Percentiles rank a stretch among this genome's conserved stretches.
These are phyloP conservation scores for Trichoderma sp. DNA, from an alignment of 2,329 filamentous ascomycete genomes.

Conservation along the genomic window DNA sequence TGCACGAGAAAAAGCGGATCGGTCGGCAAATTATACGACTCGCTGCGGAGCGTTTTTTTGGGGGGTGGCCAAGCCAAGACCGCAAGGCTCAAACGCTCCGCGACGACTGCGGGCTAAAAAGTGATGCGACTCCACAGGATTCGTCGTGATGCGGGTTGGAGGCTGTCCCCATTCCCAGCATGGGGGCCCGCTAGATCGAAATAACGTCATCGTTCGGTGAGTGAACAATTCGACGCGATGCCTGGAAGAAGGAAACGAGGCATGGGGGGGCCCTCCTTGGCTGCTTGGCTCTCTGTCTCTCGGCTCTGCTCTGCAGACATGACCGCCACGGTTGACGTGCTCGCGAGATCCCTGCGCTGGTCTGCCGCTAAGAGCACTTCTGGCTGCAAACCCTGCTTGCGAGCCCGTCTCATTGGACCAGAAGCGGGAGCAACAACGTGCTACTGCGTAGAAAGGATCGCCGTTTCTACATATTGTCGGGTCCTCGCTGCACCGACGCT, in stretches of 20 bases:
- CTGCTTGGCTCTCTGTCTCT: neutral
- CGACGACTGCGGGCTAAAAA: neutral
- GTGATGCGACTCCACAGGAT: conserved; percentile 18
- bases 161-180: neutral
- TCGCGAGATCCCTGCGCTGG: conserved; percentile 13
- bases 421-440: conserved; percentile 5
- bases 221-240: neutral
- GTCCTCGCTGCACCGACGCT: conserved; percentile 24
- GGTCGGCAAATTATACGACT: conserved; percentile 23
- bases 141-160: conserved; percentile 18
- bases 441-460: conserved; percentile 11
- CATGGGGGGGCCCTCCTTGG: neutral
- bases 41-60: conserved; percentile 15
- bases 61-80: neutral
- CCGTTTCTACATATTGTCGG: conserved; percentile 22
- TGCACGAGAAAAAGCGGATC: conserved; percentile 17
- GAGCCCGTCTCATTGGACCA: conserved; percentile 15
- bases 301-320: neutral
- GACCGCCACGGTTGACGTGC: conserved; percentile 17
- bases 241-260: neutral
- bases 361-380: conserved; percentile 1
- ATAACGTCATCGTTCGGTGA: conserved; percentile 26
- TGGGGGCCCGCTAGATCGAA: conserved; percentile 23
- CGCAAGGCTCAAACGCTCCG: conserved; percentile 6
- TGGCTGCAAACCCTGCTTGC: conserved; percentile 15